Conservation (phyloP, 78 protist genomes). For the slime mould (Dictyostelium discoideum) region DNA sequence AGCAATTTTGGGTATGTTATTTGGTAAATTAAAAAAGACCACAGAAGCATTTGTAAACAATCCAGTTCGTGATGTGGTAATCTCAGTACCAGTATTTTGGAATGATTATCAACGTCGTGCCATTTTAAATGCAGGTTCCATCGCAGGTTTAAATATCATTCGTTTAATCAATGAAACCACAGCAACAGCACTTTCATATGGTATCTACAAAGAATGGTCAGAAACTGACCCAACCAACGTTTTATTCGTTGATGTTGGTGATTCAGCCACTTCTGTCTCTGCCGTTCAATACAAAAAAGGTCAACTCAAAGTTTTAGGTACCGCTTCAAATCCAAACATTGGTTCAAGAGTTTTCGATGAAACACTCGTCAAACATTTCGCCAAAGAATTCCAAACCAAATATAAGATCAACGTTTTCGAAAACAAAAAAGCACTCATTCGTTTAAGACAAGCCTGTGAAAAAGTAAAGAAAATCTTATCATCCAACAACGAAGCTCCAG, state of each 20-base stretch:
- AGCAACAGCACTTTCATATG: slow-evolving; percentile 96
- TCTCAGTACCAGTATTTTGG: slow-evolving; percentile 94
- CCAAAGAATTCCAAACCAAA: slow-evolving; percentile 84
- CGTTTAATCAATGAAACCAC: slow-evolving; percentile 94
- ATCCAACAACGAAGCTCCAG: slow-evolving; percentile 84
- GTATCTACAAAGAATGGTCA: slow-evolving; percentile 90
- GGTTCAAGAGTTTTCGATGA: slow-evolving; percentile 92
- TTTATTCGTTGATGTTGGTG: slow-evolving; percentile 95
- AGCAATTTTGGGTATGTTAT: slow-evolving; percentile 90
- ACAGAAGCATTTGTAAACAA: slow-evolving; percentile 76
- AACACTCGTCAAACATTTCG: slow-evolving; percentile 75
- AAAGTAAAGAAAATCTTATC: slow-evolving; percentile 88
- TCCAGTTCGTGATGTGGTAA: slow-evolving; percentile 82
- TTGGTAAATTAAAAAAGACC: slow-evolving; percentile 84
- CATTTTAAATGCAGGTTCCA: slow-evolving; percentile 88
- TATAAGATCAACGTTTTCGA: slow-evolving; percentile 86
- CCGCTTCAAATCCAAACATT: slow-evolving; percentile 78
- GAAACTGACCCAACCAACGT: slow-evolving; percentile 86
- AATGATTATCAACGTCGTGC: slow-evolving; percentile 94
- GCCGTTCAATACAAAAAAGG: slow-evolving; percentile 89
- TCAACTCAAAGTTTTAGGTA: slow-evolving; percentile 85
- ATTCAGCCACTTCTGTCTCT: slow-evolving; percentile 79
- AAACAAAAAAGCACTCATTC: slow-evolving; percentile 84
- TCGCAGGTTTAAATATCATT: slow-evolving; percentile 94
- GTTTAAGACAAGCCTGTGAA: slow-evolving; percentile 91